Conservation (phyloP, 2,329 filamentous ascomycete species). For the Diplocarpon rosae region DNA sequence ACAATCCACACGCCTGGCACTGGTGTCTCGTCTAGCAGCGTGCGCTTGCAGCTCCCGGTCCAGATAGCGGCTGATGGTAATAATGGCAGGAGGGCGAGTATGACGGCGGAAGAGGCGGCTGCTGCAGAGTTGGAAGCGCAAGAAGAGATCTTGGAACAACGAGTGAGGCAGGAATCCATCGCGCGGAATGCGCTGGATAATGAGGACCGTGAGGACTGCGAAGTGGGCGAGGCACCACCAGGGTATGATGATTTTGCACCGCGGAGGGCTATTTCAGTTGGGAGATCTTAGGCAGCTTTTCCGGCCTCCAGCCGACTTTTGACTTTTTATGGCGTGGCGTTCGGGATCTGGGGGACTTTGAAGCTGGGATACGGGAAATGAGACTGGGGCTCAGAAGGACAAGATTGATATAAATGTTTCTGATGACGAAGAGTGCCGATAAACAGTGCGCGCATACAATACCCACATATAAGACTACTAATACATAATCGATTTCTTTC, state of each 20-base stretch:
- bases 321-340: neutral
- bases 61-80: conserved; percentile 24
- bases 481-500: neutral
- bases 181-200: conserved; percentile 19
- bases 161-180: conserved; percentile 17
- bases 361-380: neutral
- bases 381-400: neutral
- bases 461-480: neutral
- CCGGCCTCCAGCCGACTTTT: too few species aligned
- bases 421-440: neutral
- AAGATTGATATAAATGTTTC: neutral
- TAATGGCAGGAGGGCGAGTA: conserved; percentile 13
- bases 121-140: conserved; percentile 18
- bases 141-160: conserved; percentile 20
- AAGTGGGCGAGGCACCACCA: conserved; percentile 18
- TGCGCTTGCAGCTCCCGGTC: conserved; percentile 21
- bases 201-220: neutral
- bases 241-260: conserved; percentile 21
- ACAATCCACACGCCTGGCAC: conserved; percentile 40
- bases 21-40: conserved; percentile 28
- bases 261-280: conserved; percentile 8
- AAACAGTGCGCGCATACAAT: neutral
- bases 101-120: conserved; percentile 11
- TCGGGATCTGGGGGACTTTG: neutral
- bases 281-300: neutral